phyloP scores from a whole-genome alignment of 441 rosid species.

The Gossypium trilobum region DNA sequence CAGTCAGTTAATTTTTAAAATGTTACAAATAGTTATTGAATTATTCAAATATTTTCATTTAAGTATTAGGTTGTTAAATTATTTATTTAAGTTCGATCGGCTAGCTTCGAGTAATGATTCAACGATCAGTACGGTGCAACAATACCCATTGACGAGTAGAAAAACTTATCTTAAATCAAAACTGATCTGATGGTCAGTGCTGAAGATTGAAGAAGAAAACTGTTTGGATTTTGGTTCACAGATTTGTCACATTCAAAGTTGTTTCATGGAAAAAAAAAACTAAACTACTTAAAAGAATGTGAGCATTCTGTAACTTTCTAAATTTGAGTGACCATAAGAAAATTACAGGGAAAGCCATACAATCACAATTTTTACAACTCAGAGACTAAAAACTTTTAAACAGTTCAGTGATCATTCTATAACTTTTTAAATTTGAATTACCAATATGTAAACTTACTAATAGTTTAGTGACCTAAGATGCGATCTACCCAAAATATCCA shows the following conservation, averaged over 20 bases:
- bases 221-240: background rate
- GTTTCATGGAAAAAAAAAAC: background rate
- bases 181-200: background rate
- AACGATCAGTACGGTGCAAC: background rate
- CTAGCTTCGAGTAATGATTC: background rate
- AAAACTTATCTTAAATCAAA: background rate
- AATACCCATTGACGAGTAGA: background rate
- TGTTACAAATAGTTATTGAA: too few relatives aligned
- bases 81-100: background rate
- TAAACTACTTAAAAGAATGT: background rate
- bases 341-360: background rate
- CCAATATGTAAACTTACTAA: background rate
- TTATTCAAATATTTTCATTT: background rate
- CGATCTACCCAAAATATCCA: background rate
- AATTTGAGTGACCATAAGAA: too few relatives aligned
- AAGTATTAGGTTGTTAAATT: too few relatives aligned
- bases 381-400: background rate
- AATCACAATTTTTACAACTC: background rate
- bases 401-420: too few relatives aligned
- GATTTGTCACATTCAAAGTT: background rate
- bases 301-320: too few relatives aligned
- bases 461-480: background rate
- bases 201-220: background rate
- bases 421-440: background rate
- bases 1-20: background rate